Base-by-base conservation (phyloP, 352 stramenopile genomes). In the Globisporangium middletonii region DNA sequence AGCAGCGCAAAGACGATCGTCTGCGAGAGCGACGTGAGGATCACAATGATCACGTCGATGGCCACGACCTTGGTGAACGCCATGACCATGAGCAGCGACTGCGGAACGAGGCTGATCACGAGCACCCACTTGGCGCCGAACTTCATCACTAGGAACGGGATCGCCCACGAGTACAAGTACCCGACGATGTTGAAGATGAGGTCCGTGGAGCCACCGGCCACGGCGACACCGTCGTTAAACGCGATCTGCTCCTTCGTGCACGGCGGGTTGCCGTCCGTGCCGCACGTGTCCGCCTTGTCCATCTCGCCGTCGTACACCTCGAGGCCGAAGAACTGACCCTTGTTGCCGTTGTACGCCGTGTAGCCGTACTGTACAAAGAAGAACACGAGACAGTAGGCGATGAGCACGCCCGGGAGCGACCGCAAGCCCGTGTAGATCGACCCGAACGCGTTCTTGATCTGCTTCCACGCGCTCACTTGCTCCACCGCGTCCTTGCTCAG, bases 271-370 rank as follows among this genome's bases (percentile, higher is more conserved):
- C 8, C 30, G 30, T 35, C 8, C 30, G 30, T 35, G 30, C 30
- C 30, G 30, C 30, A 35, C 30, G 30, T 35, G 30, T 35, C 30
- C 30, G 30, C 30, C 30, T 35, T 35, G 30, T 35, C 30, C 30
- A 35, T 35, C 30, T 35, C 30, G 30, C 30, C 30, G 30, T 35
- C 30, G 30, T 35, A 35, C 30, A 35, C 30, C 26, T 51, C 30
- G 12, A 46, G 11, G 5, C 13, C 19, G 16, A 35, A 35, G 41
- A 35, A 35, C 30, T 35, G 30, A 5, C 30, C 30, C 30, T 35
- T 35, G 60, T 65, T 65, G 51, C 64, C 64, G 46, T 71, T 71
- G 60, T 68, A 71, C 5, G 64, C 64, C 38, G 64, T 71, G 60
- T 68, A 71, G 19, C 64, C 64, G 49, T 68, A 71, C 47, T 62